Percentiles rank a stretch among this genome's conserved stretches.
phyloP scores from a whole-genome alignment of 768 basidiomycete genomes.

The Mycena belliarum region DNA sequence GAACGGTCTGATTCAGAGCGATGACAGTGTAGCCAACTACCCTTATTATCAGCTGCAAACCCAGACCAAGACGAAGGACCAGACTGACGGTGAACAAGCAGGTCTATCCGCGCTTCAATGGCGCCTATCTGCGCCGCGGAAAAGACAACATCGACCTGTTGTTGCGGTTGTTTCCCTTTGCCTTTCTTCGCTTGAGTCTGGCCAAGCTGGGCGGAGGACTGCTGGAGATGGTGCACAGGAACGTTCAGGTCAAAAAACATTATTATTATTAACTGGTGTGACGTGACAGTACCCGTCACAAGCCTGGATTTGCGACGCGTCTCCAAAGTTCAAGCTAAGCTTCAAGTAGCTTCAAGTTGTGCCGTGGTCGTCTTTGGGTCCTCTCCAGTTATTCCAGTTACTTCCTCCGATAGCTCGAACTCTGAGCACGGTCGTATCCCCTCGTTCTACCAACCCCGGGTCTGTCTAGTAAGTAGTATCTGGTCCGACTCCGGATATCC shows the following conservation, averaged over 20 bases:
- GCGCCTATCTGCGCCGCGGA: constrained; percentile 56
- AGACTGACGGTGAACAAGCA: constrained; percentile 71
- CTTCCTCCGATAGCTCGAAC: too few relatives aligned
- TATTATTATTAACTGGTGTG: too few relatives aligned
- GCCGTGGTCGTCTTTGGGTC: too few relatives aligned
- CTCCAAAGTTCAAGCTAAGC: too few relatives aligned
- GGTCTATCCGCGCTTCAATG: constrained; percentile 65
- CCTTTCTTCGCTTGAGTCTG: constrained; percentile 49
- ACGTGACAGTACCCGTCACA: background rate
- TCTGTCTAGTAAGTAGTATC: too few relatives aligned
- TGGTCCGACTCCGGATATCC: too few relatives aligned
- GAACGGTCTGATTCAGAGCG: constrained; percentile 72
- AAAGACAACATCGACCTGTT: constrained; percentile 36
- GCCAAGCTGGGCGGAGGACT: constrained; percentile 31
- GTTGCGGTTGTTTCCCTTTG: constrained; percentile 54
- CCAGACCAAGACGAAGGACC: constrained; percentile 4
- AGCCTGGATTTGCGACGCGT: too few relatives aligned
- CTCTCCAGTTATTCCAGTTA: too few relatives aligned
- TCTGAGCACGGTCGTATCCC: too few relatives aligned
- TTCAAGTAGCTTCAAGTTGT: too few relatives aligned
- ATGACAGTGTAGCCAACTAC: constrained; percentile 87
- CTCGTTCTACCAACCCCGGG: too few relatives aligned
- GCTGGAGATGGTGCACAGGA: constrained; percentile 41
- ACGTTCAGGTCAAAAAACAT: constrained; percentile 62
- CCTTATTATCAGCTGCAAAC: constrained; percentile 1